Evolutionary conservation across 2,329 filamentous ascomycete species (phyloP).

Genomic region (Scleromitrula shiraiana): DNA sequence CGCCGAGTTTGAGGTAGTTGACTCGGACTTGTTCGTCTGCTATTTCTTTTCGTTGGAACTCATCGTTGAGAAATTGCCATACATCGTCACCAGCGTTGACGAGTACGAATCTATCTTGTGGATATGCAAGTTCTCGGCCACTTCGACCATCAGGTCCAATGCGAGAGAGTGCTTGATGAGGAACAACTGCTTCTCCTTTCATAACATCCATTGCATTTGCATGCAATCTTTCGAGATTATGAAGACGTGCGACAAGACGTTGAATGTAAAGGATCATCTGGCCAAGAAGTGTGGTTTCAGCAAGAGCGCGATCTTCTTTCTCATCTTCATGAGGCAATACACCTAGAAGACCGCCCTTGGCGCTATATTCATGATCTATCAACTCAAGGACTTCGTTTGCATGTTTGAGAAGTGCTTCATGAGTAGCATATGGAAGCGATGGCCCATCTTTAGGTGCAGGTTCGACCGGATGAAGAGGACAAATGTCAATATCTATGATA

Average conservation of each 20-base stretch:
- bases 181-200: constrained; percentile 41
- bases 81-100: constrained; percentile 47
- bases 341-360: constrained; percentile 47
- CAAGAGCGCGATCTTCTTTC: constrained; percentile 33
- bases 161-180: constrained; percentile 43
- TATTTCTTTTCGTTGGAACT: constrained; percentile 32
- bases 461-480: constrained; percentile 18
- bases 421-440: constrained; percentile 22
- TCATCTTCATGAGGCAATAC: constrained; percentile 40
- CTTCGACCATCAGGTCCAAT: constrained; percentile 43
- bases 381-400: constrained; percentile 52
- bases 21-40: constrained; percentile 34
- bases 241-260: constrained; percentile 44
- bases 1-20: constrained; percentile 32
- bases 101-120: constrained; percentile 49
- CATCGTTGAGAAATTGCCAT: constrained; percentile 37
- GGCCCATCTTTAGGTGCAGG: constrained; percentile 9
- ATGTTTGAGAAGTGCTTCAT: constrained; percentile 41
- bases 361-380: constrained; percentile 50
- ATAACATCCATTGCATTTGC: constrained; percentile 44
- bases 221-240: constrained; percentile 48
- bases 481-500: constrained; percentile 16
- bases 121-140: constrained; percentile 42
- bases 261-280: constrained; percentile 49
- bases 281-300: constrained; percentile 45